Evolutionary conservation across 192 early-diverging fungal species (phyloP).

Genomic region (Coemansia sp.): DNA sequence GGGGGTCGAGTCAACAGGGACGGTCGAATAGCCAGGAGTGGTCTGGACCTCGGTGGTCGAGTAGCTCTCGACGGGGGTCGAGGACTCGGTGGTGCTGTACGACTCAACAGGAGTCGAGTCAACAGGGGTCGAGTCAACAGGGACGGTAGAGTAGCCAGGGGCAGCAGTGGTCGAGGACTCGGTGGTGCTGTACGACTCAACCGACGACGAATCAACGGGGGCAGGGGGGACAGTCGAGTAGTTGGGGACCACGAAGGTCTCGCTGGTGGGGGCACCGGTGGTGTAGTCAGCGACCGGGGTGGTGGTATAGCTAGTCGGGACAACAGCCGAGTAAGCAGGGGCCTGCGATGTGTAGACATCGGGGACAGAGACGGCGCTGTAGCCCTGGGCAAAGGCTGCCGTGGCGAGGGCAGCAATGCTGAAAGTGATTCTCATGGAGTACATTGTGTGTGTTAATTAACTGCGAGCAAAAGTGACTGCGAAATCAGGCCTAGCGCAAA

Average conservation of each 20-base stretch:
- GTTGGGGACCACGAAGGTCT: neutral
- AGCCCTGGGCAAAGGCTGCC: slow-evolving; percentile 21
- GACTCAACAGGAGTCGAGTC: neutral
- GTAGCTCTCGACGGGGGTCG: neutral
- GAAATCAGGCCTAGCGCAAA: neutral
- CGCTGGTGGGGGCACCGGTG: slow-evolving; percentile 1
- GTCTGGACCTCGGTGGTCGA: too few species aligned
- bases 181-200: neutral
- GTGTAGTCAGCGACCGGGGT: neutral
- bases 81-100: neutral
- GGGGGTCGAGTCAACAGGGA: too few species aligned
- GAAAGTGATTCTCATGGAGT: slow-evolving; percentile 36
- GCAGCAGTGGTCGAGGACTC: too few species aligned
- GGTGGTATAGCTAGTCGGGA: neutral
- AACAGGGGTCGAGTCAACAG: too few species aligned
- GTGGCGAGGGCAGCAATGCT: slow-evolving; percentile 40
- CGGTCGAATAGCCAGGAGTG: too few species aligned
- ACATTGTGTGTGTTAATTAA: slow-evolving; percentile 20
- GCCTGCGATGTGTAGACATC: slow-evolving; percentile 19
- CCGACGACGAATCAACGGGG: neutral
- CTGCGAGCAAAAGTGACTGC: slow-evolving; percentile 7
- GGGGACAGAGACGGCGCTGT: slow-evolving; percentile 15
- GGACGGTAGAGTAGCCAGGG: too few species aligned
- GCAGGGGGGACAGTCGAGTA: slow-evolving; percentile 5
- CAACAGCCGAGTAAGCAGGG: slow-evolving; percentile 7